These are phyloP conservation scores for Trichoderma koningii DNA, from an alignment of 2,329 filamentous ascomycete species.

Conservation along the genomic window DNA sequence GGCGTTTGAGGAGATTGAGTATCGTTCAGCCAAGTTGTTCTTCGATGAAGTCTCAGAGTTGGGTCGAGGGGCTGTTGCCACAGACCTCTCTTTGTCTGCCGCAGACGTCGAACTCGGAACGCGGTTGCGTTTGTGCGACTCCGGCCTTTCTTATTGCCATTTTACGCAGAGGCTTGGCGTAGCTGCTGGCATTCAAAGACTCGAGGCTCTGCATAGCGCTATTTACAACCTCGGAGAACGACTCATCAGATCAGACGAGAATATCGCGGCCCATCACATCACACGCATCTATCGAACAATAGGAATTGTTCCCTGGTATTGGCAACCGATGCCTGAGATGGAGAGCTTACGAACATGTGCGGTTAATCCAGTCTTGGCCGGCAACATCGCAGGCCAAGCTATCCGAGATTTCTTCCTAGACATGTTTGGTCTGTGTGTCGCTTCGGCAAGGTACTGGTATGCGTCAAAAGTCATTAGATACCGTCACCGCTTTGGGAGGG, in stretches of 20 bases:
- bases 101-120: background rate
- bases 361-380: conserved; percentile 27
- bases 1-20: conserved; percentile 31
- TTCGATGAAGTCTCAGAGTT: conserved; percentile 36
- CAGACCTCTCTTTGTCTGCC: background rate
- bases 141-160: conserved; percentile 28
- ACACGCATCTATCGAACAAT: conserved; percentile 32
- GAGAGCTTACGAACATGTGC: conserved; percentile 31
- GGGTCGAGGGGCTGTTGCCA: conserved; percentile 15
- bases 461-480: conserved; percentile 15
- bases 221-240: conserved; percentile 26
- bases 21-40: conserved; percentile 31
- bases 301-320: conserved; percentile 35
- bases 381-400: conserved; percentile 22
- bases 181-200: conserved; percentile 1
- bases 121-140: conserved; percentile 32
- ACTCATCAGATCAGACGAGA: conserved; percentile 28
- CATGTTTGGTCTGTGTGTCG: conserved; percentile 25
- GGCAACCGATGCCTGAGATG: conserved; percentile 29
- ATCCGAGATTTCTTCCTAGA: conserved; percentile 28
- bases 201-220: conserved; percentile 17
- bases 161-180: conserved; percentile 20
- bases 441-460: conserved; percentile 25
- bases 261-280: conserved; percentile 27
- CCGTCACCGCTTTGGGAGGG: conserved; percentile 26